phyloP scores from a whole-genome alignment of 2,329 filamentous ascomycete species.

The Arthrobotrys pseudoclavata region DNA sequence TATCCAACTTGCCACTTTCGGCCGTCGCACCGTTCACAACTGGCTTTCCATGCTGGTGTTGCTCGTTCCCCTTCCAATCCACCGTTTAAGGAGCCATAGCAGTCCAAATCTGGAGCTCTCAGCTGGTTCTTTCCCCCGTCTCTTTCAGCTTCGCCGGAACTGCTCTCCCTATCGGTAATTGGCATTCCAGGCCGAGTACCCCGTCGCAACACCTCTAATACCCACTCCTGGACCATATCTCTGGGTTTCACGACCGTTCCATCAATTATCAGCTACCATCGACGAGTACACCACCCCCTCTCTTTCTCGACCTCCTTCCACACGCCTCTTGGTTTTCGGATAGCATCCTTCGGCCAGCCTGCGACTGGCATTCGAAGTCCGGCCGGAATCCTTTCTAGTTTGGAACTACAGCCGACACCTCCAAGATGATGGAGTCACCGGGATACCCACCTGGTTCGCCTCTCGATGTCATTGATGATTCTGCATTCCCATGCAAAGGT shows the following conservation, averaged over 20 bases:
- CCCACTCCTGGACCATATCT: slow-evolving; percentile 19
- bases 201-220: slow-evolving; percentile 48
- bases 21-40: slow-evolving; percentile 31
- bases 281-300: slow-evolving; percentile 3
- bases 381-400: background rate
- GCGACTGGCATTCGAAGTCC: slow-evolving; percentile 18
- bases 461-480: slow-evolving; percentile 77
- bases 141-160: slow-evolving; percentile 41
- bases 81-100: slow-evolving; percentile 22
- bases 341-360: background rate
- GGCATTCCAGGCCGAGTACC: slow-evolving; percentile 18
- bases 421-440: slow-evolving; percentile 62
- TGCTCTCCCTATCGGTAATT: slow-evolving; percentile 55
- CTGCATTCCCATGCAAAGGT: slow-evolving; percentile 87
- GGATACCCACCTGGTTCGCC: slow-evolving; percentile 62
- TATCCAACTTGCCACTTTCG: slow-evolving; percentile 52
- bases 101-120: slow-evolving; percentile 43
- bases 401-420: slow-evolving; percentile 2
- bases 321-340: background rate
- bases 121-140: slow-evolving; percentile 27
- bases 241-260: slow-evolving; percentile 15
- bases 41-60: slow-evolving; percentile 34
- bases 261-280: slow-evolving; percentile 8
- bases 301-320: background rate
- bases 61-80: slow-evolving; percentile 11